phyloP scores from a whole-genome alignment of 2,329 filamentous ascomycete genomes.

The Lachnum nothofagi region DNA sequence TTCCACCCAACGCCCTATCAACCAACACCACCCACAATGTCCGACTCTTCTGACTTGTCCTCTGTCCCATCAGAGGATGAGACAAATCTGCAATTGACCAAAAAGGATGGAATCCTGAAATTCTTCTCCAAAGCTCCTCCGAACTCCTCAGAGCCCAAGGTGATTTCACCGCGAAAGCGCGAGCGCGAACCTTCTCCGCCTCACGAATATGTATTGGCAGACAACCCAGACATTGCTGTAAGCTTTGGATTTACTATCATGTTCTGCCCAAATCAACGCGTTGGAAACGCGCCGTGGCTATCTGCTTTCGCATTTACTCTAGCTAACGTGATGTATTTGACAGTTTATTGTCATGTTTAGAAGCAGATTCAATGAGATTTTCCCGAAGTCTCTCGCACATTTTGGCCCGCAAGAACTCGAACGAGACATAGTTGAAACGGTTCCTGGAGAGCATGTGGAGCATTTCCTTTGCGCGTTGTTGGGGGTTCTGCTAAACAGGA shows the following conservation, averaged over 20 bases:
- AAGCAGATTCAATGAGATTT: conserved; percentile 83
- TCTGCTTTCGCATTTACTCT: conserved; percentile 25
- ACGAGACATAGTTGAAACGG: conserved; percentile 69
- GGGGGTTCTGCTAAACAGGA: conserved; percentile 84
- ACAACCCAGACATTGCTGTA: conserved; percentile 90
- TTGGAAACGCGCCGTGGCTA: conserved; percentile 46
- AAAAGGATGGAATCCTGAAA: conserved; percentile 58
- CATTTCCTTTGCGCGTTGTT: conserved; percentile 84
- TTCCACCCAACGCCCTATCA: conserved; percentile 8
- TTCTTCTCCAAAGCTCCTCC: conserved; percentile 57
- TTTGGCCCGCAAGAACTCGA: conserved; percentile 96
- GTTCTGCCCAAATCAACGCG: conserved; percentile 39
- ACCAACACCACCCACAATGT: conserved; percentile 24
- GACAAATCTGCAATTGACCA: conserved; percentile 45
- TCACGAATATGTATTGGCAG: conserved; percentile 83
- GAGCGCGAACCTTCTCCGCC: conserved; percentile 84
- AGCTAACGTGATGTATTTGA: conserved; percentile 34
- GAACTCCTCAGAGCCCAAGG: conserved; percentile 43
- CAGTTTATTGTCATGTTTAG: conserved; percentile 99
- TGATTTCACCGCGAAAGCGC: conserved; percentile 58
- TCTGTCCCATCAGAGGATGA: conserved; percentile 52
- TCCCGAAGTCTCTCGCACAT: conserved; percentile 80
- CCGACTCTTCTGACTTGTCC: conserved; percentile 60
- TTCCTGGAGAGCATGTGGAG: conserved; percentile 81
- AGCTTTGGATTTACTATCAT: conserved; percentile 46